Percentiles rank a stretch among this genome's conserved stretches.
Conservation (phyloP, 2,329 filamentous ascomycete species). For the Orbilia brochopaga region DNA sequence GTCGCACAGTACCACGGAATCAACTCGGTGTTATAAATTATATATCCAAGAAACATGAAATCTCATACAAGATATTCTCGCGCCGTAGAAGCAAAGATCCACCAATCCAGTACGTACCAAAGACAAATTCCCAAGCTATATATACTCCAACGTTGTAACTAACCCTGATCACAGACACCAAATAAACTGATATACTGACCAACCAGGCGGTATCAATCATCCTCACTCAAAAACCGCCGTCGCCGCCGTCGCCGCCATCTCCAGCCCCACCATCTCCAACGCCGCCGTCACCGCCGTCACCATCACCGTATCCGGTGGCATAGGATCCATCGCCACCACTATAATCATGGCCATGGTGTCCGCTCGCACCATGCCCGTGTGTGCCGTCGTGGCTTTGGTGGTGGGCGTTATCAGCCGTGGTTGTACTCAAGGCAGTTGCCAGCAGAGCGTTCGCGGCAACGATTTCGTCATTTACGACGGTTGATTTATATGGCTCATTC, state of each 20-base stretch:
- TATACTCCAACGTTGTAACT: no score
- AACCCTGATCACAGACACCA: neutral
- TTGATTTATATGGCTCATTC: neutral
- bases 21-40: no score
- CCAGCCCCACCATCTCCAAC: neutral
- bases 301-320: neutral
- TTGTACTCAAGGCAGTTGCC: constrained; percentile 13
- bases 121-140: no score
- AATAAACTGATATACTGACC: no score
- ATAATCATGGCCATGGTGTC: constrained; percentile 2
- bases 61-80: no score
- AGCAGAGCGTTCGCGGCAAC: constrained; percentile 21
- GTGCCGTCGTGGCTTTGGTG: neutral
- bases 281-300: neutral
- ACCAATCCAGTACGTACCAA: no score
- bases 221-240: neutral
- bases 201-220: no score
- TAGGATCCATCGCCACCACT: constrained; percentile 1
- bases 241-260: neutral
- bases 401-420: neutral
- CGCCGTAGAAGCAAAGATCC: no score
- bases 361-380: neutral
- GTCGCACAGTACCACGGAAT: no score
- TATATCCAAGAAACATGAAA: no score
- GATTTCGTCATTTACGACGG: constrained; percentile 3